Evolutionary conservation across 1,284 basidiomycete genomes (phyloP).

Genomic region (Megacollybia platyphylla): DNA sequence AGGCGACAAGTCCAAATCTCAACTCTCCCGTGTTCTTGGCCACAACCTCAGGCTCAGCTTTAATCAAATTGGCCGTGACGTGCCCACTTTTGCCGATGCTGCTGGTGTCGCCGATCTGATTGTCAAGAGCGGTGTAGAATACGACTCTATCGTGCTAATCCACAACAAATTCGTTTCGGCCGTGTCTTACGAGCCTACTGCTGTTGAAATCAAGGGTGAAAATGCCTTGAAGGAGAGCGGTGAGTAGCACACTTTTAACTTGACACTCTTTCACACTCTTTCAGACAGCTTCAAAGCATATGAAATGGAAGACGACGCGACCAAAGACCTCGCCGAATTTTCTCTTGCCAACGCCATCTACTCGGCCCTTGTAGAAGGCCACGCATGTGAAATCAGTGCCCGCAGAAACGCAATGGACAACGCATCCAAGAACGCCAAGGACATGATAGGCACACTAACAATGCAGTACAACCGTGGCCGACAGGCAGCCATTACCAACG

Average conservation of each 20-base stretch:
- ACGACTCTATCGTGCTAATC: slow-evolving; percentile 82
- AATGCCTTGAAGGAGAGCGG: slow-evolving; percentile 68
- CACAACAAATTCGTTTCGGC: slow-evolving; percentile 96
- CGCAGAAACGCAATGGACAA: slow-evolving; percentile 99
- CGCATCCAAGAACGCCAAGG: slow-evolving; percentile 94
- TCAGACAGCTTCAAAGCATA: slow-evolving; percentile 81
- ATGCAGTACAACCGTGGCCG: slow-evolving; percentile 99
- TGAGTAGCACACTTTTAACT: slow-evolving; percentile 21
- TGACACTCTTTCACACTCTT: not conserved
- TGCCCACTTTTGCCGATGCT: slow-evolving; percentile 96
- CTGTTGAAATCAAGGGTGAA: slow-evolving; percentile 74
- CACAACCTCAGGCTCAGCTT: slow-evolving; percentile 78
- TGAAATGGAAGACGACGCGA: slow-evolving; percentile 93
- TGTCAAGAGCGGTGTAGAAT: slow-evolving; percentile 75
- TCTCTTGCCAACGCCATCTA: slow-evolving; percentile 95
- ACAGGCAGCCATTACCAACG: slow-evolving; percentile 96
- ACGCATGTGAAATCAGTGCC: slow-evolving; percentile 89
- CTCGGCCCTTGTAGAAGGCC: slow-evolving; percentile 88
- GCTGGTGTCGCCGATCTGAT: slow-evolving; percentile 91
- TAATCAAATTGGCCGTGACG: slow-evolving; percentile 95
- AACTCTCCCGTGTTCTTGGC: slow-evolving; percentile 63
- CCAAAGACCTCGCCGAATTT: slow-evolving; percentile 93
- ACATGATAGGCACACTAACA: slow-evolving; percentile 80
- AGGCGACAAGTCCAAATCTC: slow-evolving; percentile 96
- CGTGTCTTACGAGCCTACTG: slow-evolving; percentile 79